Evolutionary conservation across 768 basidiomycete genomes (phyloP), one percentile per base, ranked within the genome.

Genomic region (Strobilomyces echinocephalus): DNA sequence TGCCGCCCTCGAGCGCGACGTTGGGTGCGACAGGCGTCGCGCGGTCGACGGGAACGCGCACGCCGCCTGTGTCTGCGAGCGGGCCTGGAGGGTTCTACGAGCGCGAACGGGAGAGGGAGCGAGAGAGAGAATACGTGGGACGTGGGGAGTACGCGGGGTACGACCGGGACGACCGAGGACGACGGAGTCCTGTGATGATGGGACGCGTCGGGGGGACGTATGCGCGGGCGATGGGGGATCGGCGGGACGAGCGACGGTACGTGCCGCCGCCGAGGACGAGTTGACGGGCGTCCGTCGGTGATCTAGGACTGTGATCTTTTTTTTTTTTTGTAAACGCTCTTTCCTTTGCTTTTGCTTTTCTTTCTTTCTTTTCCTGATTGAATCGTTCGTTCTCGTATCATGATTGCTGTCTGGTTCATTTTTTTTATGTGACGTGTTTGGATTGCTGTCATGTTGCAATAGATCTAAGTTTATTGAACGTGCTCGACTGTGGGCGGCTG

Each of bases 221-320:
- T 39, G 64, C 47, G 12, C 50, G 63, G 11, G 42, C 57, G 28
- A 47, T 61, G 2, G 50, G 53, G 3, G 65, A 72, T 52, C 35
- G 63, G 8, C 65, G 73, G 50, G 74, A 73, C 53, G 73, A 74
- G 44, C 56, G 71, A 41, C 58, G 74, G 61, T 75, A 74, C 47
- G 56, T 62, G n/a, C 70, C 63, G 1, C 61, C 58, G 8, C 58
- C 62, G 4, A 55, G 63, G n/a, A 31, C 60, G 34, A 40, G 40
- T 49, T 53, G 52, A 57, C 18, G 41, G 34, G 11, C 7, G 7
- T 3, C 3, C 9, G 34, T 8, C 15, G 30, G 30, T 30, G 30
- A 30, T 30, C 30, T 30, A 30, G 30, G 6, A 1, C 30, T 30
- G 7, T 9, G 30, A 30, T 30, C 30, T 30, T 30, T 7, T 30